Evolutionary conservation across 176 grass and related monocot genomes (phyloP), one percentile per base, ranked within the genome.

Genomic region (Otatea glauca): DNA sequence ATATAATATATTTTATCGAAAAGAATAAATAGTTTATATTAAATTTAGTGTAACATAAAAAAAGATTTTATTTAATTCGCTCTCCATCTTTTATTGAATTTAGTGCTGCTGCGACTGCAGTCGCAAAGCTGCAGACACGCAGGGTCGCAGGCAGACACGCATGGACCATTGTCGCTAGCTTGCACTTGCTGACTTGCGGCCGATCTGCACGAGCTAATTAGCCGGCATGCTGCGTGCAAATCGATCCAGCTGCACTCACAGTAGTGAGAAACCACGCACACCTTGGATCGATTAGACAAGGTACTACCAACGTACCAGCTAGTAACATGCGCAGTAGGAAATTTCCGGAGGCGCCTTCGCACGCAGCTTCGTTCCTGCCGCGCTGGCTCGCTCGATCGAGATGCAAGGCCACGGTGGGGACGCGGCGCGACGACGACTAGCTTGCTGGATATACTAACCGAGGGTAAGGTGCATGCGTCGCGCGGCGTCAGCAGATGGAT

Each of bases 191-290:
- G 7, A 56, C 18, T 9, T 9, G 20, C 53, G 21, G 2, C 20
- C 18, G 7, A 21, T 56, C 53, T 21, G 53, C 53, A 55, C 53
- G 53, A 54, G 2, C 51, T 18, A 54, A 55, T 21, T 56, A n/a
- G 54, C 69, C 43, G 43, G 47, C 64, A 8, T 8, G 45, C 59
- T 14, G 45, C 59, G 11, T 5, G 11, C 37, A 9, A 3, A 56
- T 21, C 20, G 20, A n/a, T 3, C 55, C 21, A 58, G 55, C 55
- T 10, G 55, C 35, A 4, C 5, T 53, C 18, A 88, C 72, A 72
- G 88, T 65, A 84, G 85, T 71, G 82, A 67, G 85, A 90, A 89
- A 64, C 72, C 73, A 83, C 32, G 80, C 78, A 20, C 32, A 14
- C 35, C 10, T 7, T 9, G 17, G 0, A 66, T 43, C 9, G 0